Evolutionary conservation across 345 rosid species (phyloP), one percentile per base, ranked within the genome.

Genomic region (Anacardium occidentale): DNA sequence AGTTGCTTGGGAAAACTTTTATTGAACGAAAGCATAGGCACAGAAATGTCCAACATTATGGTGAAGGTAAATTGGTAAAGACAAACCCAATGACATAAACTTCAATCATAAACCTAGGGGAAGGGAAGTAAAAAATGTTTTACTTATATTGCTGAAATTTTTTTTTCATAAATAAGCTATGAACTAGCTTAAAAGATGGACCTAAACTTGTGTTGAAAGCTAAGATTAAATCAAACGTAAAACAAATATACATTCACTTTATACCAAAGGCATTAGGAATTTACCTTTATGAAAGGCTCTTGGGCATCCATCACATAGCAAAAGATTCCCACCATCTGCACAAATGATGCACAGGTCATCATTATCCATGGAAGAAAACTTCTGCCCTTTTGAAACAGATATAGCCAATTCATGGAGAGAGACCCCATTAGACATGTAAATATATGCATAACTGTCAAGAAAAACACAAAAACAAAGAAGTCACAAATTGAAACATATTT

Each of bases 251-350:
- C 51, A 62, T 60, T 72, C 62, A 61, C 47, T 72, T 57, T 32
- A 61, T 54, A 77, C 13, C 58, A 64, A 53, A 40, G 22, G 64
- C 55, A 59, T 71, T 48, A 51, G 29, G 60, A 72, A 64, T 72
- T 84, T 74, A 91, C 97, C 93, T 90, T 82, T 88, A 72, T 95
- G 99, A 81, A 91, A 95, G 71, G 99, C 91, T 87, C 99, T 87
- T 60, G 99, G 99, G 83, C 97, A 95, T 80, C 89, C 93, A 91
- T 91, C 96, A 73, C 99, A 95, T 70, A 85, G 88, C 86, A 95
- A 59, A 75, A 95, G 98, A 83, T 88, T 81, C 69, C 98, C 99
- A 77, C 97, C 98, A 91, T 95, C 98, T 54, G 88, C 90, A 83
- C 98, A 95, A 79, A 89, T 87, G 78, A 85, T 89, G 86, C 99